phyloP scores from a whole-genome alignment of 192 early-diverging fungal genomes.

The Powellomyces hirtus region DNA sequence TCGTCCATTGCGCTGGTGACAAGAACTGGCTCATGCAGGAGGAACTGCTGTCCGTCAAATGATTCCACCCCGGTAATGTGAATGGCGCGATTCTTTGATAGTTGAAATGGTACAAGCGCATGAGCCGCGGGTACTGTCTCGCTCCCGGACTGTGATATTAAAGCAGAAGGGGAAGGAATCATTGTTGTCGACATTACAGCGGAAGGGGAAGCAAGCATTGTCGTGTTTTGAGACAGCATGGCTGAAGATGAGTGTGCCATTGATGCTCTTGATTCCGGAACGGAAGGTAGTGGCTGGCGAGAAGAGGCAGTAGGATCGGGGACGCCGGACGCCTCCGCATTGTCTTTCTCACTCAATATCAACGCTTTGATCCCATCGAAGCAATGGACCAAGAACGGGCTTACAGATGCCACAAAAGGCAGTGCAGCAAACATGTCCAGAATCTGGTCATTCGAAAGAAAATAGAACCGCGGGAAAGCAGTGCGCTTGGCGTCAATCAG shows the following conservation, averaged over 20 bases:
- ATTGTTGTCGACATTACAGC: no score
- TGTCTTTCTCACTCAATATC: not conserved
- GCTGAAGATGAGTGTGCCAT: not conserved
- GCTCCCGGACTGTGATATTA: no score
- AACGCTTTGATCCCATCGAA: conserved; percentile 9
- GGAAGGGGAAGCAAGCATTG: not conserved
- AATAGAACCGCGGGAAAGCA: conserved; percentile 37
- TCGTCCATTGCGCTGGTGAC: not conserved
- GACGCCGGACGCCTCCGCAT: not conserved
- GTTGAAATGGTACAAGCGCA: no score
- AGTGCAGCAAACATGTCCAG: conserved; percentile 20
- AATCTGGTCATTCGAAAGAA: conserved; percentile 31
- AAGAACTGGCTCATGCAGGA: not conserved
- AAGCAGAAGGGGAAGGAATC: no score
- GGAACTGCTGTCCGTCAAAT: conserved; percentile 9
- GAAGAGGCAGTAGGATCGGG: not conserved
- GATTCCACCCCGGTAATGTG: not conserved
- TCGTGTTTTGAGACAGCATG: not conserved
- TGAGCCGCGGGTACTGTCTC: no score
- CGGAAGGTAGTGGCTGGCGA: not conserved
- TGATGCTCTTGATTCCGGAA: not conserved
- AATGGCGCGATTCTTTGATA: not conserved
- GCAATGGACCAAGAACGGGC: not conserved
- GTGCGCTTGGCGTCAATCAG: conserved; percentile 27
- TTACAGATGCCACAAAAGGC: not conserved